Percentiles rank a stretch among this genome's conserved stretches.
phyloP scores from a whole-genome alignment of 768 basidiomycete genomes.

The Butyriboletus loyo region DNA sequence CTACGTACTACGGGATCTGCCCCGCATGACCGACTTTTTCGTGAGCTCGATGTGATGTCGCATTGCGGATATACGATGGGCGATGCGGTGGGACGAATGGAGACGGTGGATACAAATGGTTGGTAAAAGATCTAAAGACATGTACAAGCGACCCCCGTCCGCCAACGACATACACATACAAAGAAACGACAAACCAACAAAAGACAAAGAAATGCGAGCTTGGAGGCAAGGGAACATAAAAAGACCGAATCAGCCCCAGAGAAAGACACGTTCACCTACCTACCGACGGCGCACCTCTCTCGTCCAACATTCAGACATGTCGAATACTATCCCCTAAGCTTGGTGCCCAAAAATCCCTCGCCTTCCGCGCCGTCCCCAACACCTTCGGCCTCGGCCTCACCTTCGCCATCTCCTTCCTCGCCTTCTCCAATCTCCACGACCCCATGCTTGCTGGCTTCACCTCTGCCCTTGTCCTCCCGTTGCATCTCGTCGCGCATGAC shows the following conservation, averaged over 20 bases:
- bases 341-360: conserved; percentile 30
- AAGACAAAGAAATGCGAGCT: not conserved
- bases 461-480: conserved; percentile 51
- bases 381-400: conserved; percentile 8
- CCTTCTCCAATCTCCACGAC: conserved; percentile 25
- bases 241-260: not conserved
- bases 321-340: conserved; percentile 14
- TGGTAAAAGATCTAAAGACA: too few species aligned
- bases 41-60: too few species aligned
- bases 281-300: not conserved
- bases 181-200: not conserved
- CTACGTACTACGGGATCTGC: too few species aligned
- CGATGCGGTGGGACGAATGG: too few species aligned
- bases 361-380: conserved; percentile 31
- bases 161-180: not conserved
- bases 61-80: too few species aligned
- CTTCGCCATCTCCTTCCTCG: conserved; percentile 28
- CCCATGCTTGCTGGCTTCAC: conserved; percentile 12
- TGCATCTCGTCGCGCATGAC: conserved; percentile 76
- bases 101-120: too few species aligned
- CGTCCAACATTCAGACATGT: not conserved
- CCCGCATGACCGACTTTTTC: too few species aligned
- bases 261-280: not conserved
- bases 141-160: too few species aligned
- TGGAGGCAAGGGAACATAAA: not conserved